Conservation (phyloP, 768 basidiomycete species). For the Podaxis mareebaensis region DNA sequence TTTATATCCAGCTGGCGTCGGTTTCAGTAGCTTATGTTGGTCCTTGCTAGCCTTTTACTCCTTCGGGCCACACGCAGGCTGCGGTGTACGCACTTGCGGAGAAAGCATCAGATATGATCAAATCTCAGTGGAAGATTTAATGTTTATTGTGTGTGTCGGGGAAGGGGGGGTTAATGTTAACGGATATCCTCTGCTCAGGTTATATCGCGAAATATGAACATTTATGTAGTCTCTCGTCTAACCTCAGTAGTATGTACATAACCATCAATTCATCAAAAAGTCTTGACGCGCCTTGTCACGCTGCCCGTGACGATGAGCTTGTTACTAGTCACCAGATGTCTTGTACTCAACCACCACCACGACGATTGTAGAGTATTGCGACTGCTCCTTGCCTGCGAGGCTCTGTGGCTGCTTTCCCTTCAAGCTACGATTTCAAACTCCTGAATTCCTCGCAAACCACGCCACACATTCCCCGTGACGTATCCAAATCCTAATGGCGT, state of each 20-base stretch:
- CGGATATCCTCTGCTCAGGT: no score
- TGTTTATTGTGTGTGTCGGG: background rate
- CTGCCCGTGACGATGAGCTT: no score
- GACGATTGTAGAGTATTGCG: no score
- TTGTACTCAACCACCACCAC: no score
- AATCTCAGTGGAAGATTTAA: slow-evolving; percentile 17
- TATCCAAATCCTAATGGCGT: background rate
- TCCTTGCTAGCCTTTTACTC: slow-evolving; percentile 23
- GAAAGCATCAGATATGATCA: slow-evolving; percentile 32
- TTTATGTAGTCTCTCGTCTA: no score
- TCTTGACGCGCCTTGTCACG: no score
- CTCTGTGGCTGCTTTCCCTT: background rate
- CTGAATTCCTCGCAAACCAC: background rate
- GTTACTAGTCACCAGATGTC: no score
- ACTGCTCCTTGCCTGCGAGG: background rate
- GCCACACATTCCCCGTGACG: background rate
- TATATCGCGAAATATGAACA: no score
- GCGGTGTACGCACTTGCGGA: slow-evolving; percentile 32
- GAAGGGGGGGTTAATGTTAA: background rate
- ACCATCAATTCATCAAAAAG: no score
- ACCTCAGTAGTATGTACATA: no score
- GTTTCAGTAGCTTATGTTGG: background rate
- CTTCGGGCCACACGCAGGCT: slow-evolving; percentile 29
- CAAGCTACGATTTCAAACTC: background rate
- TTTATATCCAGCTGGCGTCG: background rate